Evolutionary conservation across 805 yeast genomes (phyloP).

Genomic region (Yarrowia yakushimensis): DNA sequence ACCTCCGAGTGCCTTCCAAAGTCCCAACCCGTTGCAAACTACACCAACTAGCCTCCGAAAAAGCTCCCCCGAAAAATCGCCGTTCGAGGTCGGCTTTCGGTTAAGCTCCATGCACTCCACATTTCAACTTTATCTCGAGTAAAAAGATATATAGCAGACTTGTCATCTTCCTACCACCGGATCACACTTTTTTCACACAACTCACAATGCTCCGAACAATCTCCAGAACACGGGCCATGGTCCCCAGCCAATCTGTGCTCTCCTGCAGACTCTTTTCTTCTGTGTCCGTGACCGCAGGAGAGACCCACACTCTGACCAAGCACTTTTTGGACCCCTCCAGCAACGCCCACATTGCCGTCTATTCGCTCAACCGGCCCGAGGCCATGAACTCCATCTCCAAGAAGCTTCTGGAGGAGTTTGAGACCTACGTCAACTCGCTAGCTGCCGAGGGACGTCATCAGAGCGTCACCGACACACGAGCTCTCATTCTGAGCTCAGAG

Average conservation of each 20-base stretch:
- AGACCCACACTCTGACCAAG: not conserved
- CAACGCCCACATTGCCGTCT: conserved; percentile 29
- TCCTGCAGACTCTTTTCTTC: not conserved
- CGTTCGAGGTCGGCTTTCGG: not conserved
- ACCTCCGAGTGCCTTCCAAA: not conserved
- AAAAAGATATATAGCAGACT: not conserved
- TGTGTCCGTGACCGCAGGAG: not conserved
- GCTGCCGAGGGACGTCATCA: conserved; percentile 29
- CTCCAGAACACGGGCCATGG: not conserved
- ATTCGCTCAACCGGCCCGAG: conserved; percentile 36
- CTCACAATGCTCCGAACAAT: not conserved
- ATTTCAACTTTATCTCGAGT: not conserved
- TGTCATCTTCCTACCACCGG: not conserved
- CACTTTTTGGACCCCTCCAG: conserved; percentile 4
- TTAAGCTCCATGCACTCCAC: conserved; percentile 15
- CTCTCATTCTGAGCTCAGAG: conserved; percentile 34
- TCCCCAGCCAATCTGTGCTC: not conserved
- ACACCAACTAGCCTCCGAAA: not conserved
- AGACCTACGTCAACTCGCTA: conserved; percentile 30
- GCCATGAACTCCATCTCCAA: conserved; percentile 38
- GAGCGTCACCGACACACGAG: conserved; percentile 30
- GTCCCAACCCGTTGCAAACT: not conserved
- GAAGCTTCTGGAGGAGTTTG: conserved; percentile 34
- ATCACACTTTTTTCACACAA: not conserved
- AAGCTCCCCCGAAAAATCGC: not conserved